Base-by-base conservation (phyloP, 1,284 basidiomycete genomes). In the Leccinum subrobustum region DNA sequence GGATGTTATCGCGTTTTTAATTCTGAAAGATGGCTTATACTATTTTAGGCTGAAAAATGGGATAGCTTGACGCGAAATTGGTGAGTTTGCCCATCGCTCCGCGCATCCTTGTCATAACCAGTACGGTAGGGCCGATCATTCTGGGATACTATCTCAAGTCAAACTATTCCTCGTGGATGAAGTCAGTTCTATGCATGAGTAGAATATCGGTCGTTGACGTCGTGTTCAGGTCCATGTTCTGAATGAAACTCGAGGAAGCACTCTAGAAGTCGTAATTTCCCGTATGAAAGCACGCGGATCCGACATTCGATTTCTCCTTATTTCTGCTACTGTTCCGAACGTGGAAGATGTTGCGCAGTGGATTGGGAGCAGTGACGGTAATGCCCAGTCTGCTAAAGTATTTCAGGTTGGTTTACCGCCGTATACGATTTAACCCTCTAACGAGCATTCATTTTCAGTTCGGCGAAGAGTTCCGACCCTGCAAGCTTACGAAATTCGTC, bases 241-340 rank as follows among this genome's bases (percentile, higher is more conserved):
- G 9, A 91, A 94, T 57, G 96, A 98, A 74, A 79, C 82, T 18
- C 84, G 95, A 44, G 95, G 96, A 20, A 92, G 94, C 60, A 94
- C 93, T 3, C 81, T 99, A 3, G 96, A 99, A 76, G 96, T 97
- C 4, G 85, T 98, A 6, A 83, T 97, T 31, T 91, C 93, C 1
- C 86, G 96, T n/a, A 96, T 97, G 92, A 94, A 91, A 74, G 77
- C 85, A 3, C 84, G 85, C 4, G 86, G 85, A n/a, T 78, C 79
- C 1, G 75, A 77, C 1, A 86, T 93, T 20, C 87, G 96, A 5
- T 93, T 98, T 70, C 78, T 98, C 29, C 85, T 96, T 6, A 86
- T 98, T 29, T 96, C 95, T 0, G 96, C 96, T 1, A 98, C 96
- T 0, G 91, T 95, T 9, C 96, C 96, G 0, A 99, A 99, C 67